Evolutionary conservation across 306 rosid species (phyloP).

Genomic region (Geum urbanum): DNA sequence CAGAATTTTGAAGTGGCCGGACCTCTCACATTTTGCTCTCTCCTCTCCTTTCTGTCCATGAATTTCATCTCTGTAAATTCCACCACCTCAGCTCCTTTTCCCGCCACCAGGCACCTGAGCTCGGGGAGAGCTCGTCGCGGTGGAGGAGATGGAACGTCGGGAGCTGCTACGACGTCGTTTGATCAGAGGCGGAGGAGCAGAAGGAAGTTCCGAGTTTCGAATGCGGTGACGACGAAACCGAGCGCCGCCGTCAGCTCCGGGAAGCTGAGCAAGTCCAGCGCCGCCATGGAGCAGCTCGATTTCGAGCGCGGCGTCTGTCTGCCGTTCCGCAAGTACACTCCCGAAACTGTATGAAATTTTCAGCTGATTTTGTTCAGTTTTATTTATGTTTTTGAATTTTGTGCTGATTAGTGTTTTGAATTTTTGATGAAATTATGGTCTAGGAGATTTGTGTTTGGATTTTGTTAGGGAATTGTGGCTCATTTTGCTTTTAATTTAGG

Average conservation of each 20-base stretch:
- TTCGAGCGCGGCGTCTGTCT: constrained; percentile 95
- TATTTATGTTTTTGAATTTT: neutral
- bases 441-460: neutral
- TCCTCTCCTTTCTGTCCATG: constrained; percentile 31
- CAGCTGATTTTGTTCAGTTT: neutral
- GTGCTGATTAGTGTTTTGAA: neutral
- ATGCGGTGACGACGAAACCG: constrained; percentile 21
- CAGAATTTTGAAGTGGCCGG: neutral
- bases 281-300: constrained; percentile 91
- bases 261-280: constrained; percentile 38
- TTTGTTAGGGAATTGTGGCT: neutral
- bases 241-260: constrained; percentile 15
- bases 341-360: constrained; percentile 60
- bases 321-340: constrained; percentile 96
- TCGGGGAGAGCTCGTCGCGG: neutral
- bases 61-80: constrained; percentile 38
- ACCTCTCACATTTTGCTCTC: neutral
- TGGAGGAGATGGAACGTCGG: constrained; percentile 8
- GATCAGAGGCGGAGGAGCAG: constrained; percentile 18
- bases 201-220: constrained; percentile 32
- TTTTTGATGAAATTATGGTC: neutral
- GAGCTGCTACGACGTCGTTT: constrained; percentile 2
- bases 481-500: constrained; percentile 43
- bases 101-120: constrained; percentile 17
- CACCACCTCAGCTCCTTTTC: neutral